Evolutionary conservation across 2,329 filamentous ascomycete genomes (phyloP).

Genomic region (Lasiodiplodia sp.): DNA sequence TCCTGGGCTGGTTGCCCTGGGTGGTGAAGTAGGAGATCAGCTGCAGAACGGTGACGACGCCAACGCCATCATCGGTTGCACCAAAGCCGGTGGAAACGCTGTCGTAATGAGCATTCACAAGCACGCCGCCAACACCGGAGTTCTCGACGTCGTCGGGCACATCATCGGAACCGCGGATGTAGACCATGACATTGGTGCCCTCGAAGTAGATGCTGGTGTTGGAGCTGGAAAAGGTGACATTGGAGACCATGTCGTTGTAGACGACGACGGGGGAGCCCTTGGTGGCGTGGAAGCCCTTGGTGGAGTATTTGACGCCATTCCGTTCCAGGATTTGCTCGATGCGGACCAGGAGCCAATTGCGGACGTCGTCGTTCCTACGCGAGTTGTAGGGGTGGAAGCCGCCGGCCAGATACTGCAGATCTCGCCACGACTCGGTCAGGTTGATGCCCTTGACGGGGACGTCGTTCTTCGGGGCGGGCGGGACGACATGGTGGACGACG

Average conservation of each 20-base stretch:
- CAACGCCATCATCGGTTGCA: slow-evolving; percentile 92
- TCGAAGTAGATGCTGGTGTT: slow-evolving; percentile 78
- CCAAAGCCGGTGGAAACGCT: slow-evolving; percentile 91
- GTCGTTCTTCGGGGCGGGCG: slow-evolving; percentile 47
- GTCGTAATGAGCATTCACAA: slow-evolving; percentile 96
- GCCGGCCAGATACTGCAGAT: slow-evolving; percentile 77
- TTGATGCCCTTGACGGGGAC: slow-evolving; percentile 70
- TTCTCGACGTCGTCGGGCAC: slow-evolving; percentile 55
- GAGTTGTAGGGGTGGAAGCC: slow-evolving; percentile 91
- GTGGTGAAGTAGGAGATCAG: slow-evolving; percentile 85
- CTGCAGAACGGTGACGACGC: slow-evolving; percentile 85
- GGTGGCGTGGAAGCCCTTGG: slow-evolving; percentile 29
- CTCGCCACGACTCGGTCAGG: slow-evolving; percentile 84
- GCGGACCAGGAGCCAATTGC: slow-evolving; percentile 75
- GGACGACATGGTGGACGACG: slow-evolving; percentile 77
- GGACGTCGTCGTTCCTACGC: slow-evolving; percentile 79
- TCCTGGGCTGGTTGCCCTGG: slow-evolving; percentile 73
- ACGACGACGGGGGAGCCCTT: slow-evolving; percentile 60
- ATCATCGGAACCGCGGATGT: slow-evolving; percentile 83
- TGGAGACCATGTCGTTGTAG: slow-evolving; percentile 81
- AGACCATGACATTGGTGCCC: slow-evolving; percentile 89
- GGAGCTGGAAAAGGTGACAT: slow-evolving; percentile 72
- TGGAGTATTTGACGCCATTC: slow-evolving; percentile 62
- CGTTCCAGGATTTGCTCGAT: slow-evolving; percentile 72
- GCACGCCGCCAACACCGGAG: slow-evolving; percentile 68